Evolutionary conservation across 225 moss, liverwort and hornwort species (phyloP).

Genomic region (Bryoerythrophyllum caledonicum): DNA sequence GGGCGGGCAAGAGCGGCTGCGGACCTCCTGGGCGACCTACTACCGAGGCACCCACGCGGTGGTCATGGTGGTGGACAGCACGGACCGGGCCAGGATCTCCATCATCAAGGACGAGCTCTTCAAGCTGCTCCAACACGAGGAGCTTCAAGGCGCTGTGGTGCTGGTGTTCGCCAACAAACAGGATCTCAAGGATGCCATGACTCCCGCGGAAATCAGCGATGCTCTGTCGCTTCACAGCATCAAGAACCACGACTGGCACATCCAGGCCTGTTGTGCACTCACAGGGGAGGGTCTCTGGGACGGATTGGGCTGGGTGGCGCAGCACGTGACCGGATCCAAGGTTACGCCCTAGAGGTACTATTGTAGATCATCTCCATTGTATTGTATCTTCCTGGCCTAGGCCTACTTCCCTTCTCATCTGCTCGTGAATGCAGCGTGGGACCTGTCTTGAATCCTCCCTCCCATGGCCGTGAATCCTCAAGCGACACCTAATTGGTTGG

Average conservation of each 20-base stretch:
- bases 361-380: constrained; percentile 45
- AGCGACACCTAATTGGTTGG: constrained; percentile 22
- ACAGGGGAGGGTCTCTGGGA: constrained; percentile 89
- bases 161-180: constrained; percentile 87
- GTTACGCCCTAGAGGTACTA: constrained; percentile 40
- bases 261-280: constrained; percentile 84
- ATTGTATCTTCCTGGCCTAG: constrained; percentile 45
- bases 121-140: constrained; percentile 77
- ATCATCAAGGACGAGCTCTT: constrained; percentile 79
- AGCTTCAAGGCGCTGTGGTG: constrained; percentile 72
- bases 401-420: constrained; percentile 33
- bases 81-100: constrained; percentile 69
- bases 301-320: constrained; percentile 87
- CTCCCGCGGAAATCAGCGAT: constrained; percentile 84
- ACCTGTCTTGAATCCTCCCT: constrained; percentile 41
- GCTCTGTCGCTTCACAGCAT: constrained; percentile 77
- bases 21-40: constrained; percentile 84
- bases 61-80: constrained; percentile 89
- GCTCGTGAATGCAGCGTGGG: constrained; percentile 37
- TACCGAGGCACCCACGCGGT: constrained; percentile 85
- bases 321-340: constrained; percentile 79
- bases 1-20: constrained; percentile 85
- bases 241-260: constrained; percentile 88
- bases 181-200: constrained; percentile 88
- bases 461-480: constrained; percentile 31